Conservation (phyloP, 352 stramenopile genomes). For the Blastocystis sp. region DNA sequence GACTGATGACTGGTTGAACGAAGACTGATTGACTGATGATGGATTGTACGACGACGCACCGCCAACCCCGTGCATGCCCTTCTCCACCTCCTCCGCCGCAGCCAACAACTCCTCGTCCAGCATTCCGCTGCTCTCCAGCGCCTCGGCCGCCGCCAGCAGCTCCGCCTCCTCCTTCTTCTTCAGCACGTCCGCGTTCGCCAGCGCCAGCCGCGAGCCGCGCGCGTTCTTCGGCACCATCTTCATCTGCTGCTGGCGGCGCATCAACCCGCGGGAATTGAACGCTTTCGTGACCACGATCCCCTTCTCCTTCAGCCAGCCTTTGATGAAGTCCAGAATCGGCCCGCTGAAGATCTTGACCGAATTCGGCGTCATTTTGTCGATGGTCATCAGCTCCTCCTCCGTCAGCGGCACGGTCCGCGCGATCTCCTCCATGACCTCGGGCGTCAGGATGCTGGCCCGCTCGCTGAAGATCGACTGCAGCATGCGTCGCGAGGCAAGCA, state of each 20-base stretch:
- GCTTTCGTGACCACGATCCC: constrained; percentile 13
- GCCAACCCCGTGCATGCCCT: neutral
- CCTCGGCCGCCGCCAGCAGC: neutral
- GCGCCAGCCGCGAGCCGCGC: neutral
- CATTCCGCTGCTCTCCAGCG: neutral
- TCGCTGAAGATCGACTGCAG: constrained; percentile 21
- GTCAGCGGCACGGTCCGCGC: constrained; percentile 44
- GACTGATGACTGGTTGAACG: too few relatives aligned
- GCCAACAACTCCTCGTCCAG: neutral
- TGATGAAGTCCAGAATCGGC: constrained; percentile 19
- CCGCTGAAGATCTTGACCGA: constrained; percentile 10
- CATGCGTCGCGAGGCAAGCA: neutral
- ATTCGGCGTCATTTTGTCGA: constrained; percentile 50
- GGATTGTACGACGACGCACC: too few relatives aligned
- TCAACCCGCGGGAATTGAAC: constrained; percentile 36
- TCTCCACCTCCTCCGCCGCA: neutral
- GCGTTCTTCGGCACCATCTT: neutral
- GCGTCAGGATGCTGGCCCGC: neutral
- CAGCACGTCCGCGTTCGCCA: neutral
- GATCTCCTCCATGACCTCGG: constrained; percentile 26
- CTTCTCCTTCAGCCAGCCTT: neutral
- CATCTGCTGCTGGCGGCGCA: constrained; percentile 24
- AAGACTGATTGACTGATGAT: too few relatives aligned
- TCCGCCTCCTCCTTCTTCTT: neutral
- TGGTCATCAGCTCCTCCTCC: constrained; percentile 43